A percentile compares a stretch with the other conserved stretches of the same genome.
Evolutionary conservation across 2,329 filamentous ascomycete species (phyloP).

Genomic region (Cladorrhinum sp.): DNA sequence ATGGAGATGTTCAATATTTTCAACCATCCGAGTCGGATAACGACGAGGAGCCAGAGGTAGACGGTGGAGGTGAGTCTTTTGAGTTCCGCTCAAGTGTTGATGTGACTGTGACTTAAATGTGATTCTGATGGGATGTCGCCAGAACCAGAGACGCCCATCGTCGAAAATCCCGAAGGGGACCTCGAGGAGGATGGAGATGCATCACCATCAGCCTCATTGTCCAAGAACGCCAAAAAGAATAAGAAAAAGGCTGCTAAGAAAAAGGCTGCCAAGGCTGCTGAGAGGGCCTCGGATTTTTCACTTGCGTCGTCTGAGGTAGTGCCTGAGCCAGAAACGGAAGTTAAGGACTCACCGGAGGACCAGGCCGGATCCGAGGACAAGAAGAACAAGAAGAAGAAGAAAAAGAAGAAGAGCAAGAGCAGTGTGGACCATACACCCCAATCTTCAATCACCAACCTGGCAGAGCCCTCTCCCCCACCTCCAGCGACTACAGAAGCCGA

Average conservation of each 20-base stretch:
- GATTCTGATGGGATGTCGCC: neutral
- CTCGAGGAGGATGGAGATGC: slow-evolving; percentile 18
- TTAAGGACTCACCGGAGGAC: slow-evolving; percentile 21
- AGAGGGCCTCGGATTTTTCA: slow-evolving; percentile 10
- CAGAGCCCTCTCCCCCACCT: slow-evolving; percentile 2
- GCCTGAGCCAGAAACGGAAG: slow-evolving; percentile 14
- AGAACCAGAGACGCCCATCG: neutral
- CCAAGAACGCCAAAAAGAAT: slow-evolving; percentile 26
- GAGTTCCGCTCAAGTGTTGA: neutral
- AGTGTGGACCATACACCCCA: slow-evolving; percentile 17
- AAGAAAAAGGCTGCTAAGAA: slow-evolving; percentile 26
- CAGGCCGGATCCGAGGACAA: slow-evolving; percentile 14
- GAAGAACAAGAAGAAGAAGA: slow-evolving; percentile 26
- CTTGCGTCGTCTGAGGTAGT: slow-evolving; percentile 12
- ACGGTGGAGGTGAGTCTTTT: slow-evolving; percentile 5
- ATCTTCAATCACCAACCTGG: slow-evolving; percentile 8
- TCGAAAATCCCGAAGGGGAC: slow-evolving; percentile 1
- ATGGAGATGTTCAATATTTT: slow-evolving; percentile 42
- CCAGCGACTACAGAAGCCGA: slow-evolving; percentile 4
- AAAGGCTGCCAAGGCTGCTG: slow-evolving; percentile 19
- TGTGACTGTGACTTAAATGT: neutral
- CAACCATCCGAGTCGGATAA: slow-evolving; percentile 40
- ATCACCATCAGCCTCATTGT: slow-evolving; percentile 7
- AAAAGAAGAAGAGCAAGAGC: slow-evolving; percentile 18
- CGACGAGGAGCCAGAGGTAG: slow-evolving; percentile 31